Percentiles rank a stretch among this genome's conserved stretches.
Conservation (phyloP, 2,329 filamentous ascomycete species). For the Fusarium ramigenum region DNA sequence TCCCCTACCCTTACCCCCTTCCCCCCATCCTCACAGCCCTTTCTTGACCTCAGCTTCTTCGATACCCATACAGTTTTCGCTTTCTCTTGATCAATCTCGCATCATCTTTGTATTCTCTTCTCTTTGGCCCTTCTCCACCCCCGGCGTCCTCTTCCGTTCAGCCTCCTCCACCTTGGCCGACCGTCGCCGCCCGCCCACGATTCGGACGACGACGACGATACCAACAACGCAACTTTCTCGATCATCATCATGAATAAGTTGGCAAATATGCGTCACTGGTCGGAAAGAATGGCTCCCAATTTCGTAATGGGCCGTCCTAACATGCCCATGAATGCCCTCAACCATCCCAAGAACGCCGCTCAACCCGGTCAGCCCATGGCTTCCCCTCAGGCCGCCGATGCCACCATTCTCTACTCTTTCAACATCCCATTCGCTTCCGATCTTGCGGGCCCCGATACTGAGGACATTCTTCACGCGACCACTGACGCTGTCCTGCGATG, state of each 20-base stretch:
- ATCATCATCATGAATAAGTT: constrained; percentile 72
- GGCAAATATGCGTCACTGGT: constrained; percentile 77
- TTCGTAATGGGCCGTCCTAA: constrained; percentile 71
- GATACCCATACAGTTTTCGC: constrained; percentile 38
- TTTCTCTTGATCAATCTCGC: constrained; percentile 30
- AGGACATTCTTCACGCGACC: constrained; percentile 94
- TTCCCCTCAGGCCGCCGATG: constrained; percentile 76
- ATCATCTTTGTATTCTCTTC: constrained; percentile 36
- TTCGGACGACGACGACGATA: constrained; percentile 42
- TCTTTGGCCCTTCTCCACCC: constrained; percentile 30
- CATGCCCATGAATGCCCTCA: constrained; percentile 64
- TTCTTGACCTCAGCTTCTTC: constrained; percentile 39
- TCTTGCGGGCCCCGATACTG: constrained; percentile 88
- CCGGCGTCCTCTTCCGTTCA: constrained; percentile 31
- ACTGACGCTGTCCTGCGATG: constrained; percentile 87
- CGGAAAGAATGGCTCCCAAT: constrained; percentile 74
- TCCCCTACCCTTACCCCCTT: constrained; percentile 24
- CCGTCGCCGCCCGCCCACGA: constrained; percentile 42
- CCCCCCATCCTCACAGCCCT: constrained; percentile 20
- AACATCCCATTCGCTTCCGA: constrained; percentile 96
- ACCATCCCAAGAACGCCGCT: constrained; percentile 65
- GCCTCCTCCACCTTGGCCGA: constrained; percentile 39
- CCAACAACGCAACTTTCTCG: constrained; percentile 27
- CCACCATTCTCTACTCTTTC: constrained; percentile 91
- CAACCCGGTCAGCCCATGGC: constrained; percentile 66